Conservation (phyloP, 352 stramenopile genomes). For the Phytopythium delawarense region DNA sequence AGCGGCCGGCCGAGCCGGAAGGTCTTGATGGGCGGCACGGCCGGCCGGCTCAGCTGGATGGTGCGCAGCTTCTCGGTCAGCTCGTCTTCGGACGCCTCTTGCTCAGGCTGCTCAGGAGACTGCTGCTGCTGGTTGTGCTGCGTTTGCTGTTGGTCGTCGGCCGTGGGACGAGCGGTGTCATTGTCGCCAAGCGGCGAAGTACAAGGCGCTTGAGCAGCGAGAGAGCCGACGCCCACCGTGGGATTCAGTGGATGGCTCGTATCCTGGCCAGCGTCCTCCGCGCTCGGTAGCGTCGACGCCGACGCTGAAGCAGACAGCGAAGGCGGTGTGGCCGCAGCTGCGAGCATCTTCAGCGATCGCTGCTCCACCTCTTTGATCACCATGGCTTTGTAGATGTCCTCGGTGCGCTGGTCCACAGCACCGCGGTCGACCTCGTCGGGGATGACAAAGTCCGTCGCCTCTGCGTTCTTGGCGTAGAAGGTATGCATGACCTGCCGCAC, state of each 20-base stretch:
- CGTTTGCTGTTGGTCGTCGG: background rate
- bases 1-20: slow-evolving; percentile 23
- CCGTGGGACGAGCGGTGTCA: background rate
- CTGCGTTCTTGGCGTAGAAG: slow-evolving; percentile 72
- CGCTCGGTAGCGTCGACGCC: background rate
- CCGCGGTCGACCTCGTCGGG: slow-evolving; percentile 46
- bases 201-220: background rate
- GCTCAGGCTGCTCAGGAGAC: slow-evolving; percentile 10
- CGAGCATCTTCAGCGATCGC: slow-evolving; percentile 25
- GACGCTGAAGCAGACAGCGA: background rate
- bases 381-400: slow-evolving; percentile 63
- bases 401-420: slow-evolving; percentile 37
- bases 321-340: background rate
- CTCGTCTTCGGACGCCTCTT: slow-evolving; percentile 44
- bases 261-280: background rate
- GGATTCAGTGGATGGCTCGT: background rate
- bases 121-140: background rate
- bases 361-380: slow-evolving; percentile 42
- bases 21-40: slow-evolving; percentile 44
- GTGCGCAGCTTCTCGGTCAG: slow-evolving; percentile 60
- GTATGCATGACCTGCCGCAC: slow-evolving; percentile 76
- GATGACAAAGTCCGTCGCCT: slow-evolving; percentile 65
- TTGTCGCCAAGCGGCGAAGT: slow-evolving; percentile 1
- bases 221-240: background rate
- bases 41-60: slow-evolving; percentile 60